Evolutionary conservation across 495 filamentous ascomycete species (phyloP).

Genomic region (Cercophora samala): DNA sequence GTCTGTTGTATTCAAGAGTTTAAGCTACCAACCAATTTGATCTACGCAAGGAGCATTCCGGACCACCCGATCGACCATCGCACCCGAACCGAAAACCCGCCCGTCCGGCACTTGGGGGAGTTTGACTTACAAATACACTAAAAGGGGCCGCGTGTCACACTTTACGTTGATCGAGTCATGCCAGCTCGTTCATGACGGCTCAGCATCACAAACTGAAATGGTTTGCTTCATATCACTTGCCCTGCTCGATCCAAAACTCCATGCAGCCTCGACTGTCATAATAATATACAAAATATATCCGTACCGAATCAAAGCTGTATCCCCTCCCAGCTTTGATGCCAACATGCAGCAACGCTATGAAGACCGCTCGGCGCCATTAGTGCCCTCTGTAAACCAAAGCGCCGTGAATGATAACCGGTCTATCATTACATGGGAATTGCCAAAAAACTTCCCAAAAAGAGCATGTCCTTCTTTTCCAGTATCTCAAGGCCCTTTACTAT

Average conservation of each 20-base stretch:
- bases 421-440: not conserved
- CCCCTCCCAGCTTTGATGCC: too few relatives aligned
- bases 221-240: not conserved
- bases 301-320: too few relatives aligned
- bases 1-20: not conserved
- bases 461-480: not conserved
- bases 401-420: not conserved
- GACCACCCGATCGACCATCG: constrained; percentile 6
- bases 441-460: not conserved
- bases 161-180: not conserved
- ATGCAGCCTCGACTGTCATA: not conserved
- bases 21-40: not conserved
- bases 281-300: not conserved
- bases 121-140: not conserved
- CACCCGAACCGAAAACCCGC: not conserved
- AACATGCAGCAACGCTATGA: not conserved
- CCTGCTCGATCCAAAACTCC: not conserved
- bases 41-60: constrained; percentile 8
- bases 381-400: not conserved
- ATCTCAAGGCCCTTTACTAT: not conserved
- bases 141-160: not conserved
- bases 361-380: not conserved
- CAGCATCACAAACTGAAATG: too few relatives aligned
- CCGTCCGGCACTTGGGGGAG: not conserved
- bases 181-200: not conserved